A percentile compares a stretch with the other conserved stretches of the same genome.
phyloP scores from a whole-genome alignment of 2,329 filamentous ascomycete species.

The Alternaria gaisen region DNA sequence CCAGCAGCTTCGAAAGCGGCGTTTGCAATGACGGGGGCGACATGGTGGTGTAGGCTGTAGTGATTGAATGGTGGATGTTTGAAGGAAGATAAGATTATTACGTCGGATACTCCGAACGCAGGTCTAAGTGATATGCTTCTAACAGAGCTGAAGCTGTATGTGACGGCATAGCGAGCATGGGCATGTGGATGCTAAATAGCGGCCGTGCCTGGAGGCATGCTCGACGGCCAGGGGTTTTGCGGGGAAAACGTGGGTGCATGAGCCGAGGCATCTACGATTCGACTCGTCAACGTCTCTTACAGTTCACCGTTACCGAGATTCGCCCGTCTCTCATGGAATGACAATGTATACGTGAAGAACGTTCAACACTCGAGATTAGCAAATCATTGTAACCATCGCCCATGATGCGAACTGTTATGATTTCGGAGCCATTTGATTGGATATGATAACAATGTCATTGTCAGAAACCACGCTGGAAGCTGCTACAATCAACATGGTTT shows the following conservation, averaged over 20 bases:
- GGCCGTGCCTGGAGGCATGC: conserved; percentile 18
- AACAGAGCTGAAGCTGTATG: conserved; percentile 1
- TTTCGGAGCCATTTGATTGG: not conserved
- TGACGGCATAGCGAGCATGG: conserved; percentile 31
- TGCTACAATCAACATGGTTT: not conserved
- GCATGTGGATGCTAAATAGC: conserved; percentile 39
- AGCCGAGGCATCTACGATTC: conserved; percentile 31
- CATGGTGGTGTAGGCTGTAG: conserved; percentile 32
- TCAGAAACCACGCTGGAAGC: not conserved
- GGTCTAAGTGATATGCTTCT: conserved; percentile 4
- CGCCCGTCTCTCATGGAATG: not conserved
- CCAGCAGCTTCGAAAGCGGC: conserved; percentile 66
- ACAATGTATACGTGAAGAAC: not conserved
- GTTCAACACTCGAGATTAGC: not conserved
- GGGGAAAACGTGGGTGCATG: conserved; percentile 23
- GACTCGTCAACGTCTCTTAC: conserved; percentile 19
- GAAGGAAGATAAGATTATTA: not conserved
- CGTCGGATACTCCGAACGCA: conserved; percentile 1
- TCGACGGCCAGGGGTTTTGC: conserved; percentile 25
- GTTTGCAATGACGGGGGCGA: conserved; percentile 47
- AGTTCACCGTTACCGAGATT: conserved; percentile 1
- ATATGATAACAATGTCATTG: not conserved
- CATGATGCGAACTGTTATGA: not conserved
- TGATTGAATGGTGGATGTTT: not conserved
- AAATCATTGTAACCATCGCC: not conserved